phyloP scores from a whole-genome alignment of 768 basidiomycete genomes.

The Kwoniella europaea region DNA sequence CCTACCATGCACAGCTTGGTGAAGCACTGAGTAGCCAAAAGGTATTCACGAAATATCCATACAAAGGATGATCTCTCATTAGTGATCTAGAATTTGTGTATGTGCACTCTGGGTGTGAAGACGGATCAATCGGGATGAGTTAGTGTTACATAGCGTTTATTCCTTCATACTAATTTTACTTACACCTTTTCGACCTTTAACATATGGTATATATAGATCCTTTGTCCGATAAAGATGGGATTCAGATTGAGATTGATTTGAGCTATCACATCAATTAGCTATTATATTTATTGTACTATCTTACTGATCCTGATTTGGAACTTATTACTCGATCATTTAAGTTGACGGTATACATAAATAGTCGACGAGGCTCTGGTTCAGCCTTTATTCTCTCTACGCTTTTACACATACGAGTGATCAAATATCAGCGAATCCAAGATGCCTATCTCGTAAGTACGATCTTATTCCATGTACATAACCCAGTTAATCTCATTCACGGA shows the following conservation, averaged over 20 bases:
- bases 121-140: background rate
- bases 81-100: background rate
- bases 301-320: too few relatives aligned
- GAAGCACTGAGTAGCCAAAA: background rate
- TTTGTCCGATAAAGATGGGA: background rate
- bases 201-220: background rate
- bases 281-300: background rate
- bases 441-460: constrained; percentile 16
- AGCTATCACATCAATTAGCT: background rate
- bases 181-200: too few relatives aligned
- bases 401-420: background rate
- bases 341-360: background rate
- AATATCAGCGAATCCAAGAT: constrained; percentile 2
- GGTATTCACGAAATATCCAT: background rate
- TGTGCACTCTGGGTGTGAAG: background rate
- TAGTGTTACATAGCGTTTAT: background rate
- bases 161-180: too few relatives aligned
- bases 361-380: background rate
- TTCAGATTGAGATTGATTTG: background rate
- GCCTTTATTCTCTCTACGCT: background rate
- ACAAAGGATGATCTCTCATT: background rate
- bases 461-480: background rate
- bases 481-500: background rate
- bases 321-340: background rate
- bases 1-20: constrained; percentile 5